A percentile compares a stretch with the other conserved stretches of the same genome.
Evolutionary conservation across 495 filamentous ascomycete species (phyloP).

Genomic region (Penicillium longicatenatum): DNA sequence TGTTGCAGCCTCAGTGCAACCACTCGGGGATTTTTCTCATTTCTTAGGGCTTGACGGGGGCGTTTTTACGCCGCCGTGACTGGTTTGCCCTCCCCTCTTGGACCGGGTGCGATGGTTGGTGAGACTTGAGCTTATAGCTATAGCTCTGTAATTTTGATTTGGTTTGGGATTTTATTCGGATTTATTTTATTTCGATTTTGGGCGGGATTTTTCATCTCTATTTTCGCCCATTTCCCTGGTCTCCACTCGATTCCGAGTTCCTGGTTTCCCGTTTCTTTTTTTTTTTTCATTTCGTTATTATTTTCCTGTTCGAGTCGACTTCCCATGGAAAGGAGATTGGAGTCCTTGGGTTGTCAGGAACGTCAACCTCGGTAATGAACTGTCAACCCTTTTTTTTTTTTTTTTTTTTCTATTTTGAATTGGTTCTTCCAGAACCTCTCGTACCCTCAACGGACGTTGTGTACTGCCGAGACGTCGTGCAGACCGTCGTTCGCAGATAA

Average conservation of each 20-base stretch:
- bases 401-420: too few relatives aligned
- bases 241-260: background rate
- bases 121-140: background rate
- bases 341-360: background rate
- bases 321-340: background rate
- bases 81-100: background rate
- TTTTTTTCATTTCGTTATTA: background rate
- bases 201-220: background rate
- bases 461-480: slow-evolving; percentile 10
- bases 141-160: background rate
- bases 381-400: too few relatives aligned
- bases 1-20: slow-evolving; percentile 27
- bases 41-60: slow-evolving; percentile 6
- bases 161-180: background rate
- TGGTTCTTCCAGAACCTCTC: slow-evolving; percentile 17
- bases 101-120: background rate
- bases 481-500: slow-evolving; percentile 16
- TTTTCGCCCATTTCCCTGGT: background rate
- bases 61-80: too few relatives aligned
- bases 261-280: background rate
- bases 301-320: background rate
- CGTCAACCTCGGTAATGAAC: slow-evolving; percentile 1
- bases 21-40: slow-evolving; percentile 34
- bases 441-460: slow-evolving; percentile 10
- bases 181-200: background rate